phyloP scores from a whole-genome alignment of 768 basidiomycete species.

The Pisolithus sp. region DNA sequence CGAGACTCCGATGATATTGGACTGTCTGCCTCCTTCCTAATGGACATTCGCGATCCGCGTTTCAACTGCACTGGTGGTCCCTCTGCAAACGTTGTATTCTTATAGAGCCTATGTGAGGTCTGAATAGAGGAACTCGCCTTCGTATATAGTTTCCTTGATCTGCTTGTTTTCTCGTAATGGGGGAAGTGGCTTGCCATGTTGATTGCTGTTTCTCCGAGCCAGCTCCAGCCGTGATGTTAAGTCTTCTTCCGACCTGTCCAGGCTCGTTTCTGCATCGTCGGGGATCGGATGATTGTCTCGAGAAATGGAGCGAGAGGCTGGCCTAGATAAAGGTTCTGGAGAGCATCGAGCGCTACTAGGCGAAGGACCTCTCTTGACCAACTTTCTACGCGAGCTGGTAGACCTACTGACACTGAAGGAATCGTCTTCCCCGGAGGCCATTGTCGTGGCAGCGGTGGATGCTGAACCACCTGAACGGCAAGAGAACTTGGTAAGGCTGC shows the following conservation, averaged over 20 bases:
- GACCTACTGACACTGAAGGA: slow-evolving; percentile 38
- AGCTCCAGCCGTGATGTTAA: slow-evolving; percentile 72
- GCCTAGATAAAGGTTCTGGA: slow-evolving; percentile 28
- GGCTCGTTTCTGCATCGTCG: slow-evolving; percentile 36
- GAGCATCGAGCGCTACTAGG: slow-evolving; percentile 32
- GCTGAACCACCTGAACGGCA: slow-evolving; percentile 60
- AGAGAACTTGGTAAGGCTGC: slow-evolving; percentile 67
- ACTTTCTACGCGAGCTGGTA: slow-evolving; percentile 42
- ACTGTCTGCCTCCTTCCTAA: slow-evolving; percentile 31
- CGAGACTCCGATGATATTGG: slow-evolving; percentile 44
- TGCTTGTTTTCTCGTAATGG: slow-evolving; percentile 39
- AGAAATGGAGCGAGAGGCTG: slow-evolving; percentile 40
- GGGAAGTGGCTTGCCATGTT: slow-evolving; percentile 43
- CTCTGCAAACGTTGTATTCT: slow-evolving; percentile 33
- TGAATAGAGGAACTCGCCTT: slow-evolving; percentile 43
- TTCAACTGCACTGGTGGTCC: slow-evolving; percentile 51
- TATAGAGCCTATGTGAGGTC: slow-evolving; percentile 1
- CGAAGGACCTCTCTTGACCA: slow-evolving; percentile 42
- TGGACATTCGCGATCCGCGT: slow-evolving; percentile 49
- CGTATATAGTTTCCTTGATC: slow-evolving; percentile 66
- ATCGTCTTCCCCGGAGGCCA: slow-evolving; percentile 59
- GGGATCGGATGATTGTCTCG: slow-evolving; percentile 32
- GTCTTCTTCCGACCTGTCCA: slow-evolving; percentile 71
- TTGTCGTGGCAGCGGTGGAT: slow-evolving; percentile 54
- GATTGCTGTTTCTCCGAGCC: slow-evolving; percentile 80